These are phyloP conservation scores for Dalbergia cochinchinensis DNA, from an alignment of 306 rosid species.

Conservation along the genomic window DNA sequence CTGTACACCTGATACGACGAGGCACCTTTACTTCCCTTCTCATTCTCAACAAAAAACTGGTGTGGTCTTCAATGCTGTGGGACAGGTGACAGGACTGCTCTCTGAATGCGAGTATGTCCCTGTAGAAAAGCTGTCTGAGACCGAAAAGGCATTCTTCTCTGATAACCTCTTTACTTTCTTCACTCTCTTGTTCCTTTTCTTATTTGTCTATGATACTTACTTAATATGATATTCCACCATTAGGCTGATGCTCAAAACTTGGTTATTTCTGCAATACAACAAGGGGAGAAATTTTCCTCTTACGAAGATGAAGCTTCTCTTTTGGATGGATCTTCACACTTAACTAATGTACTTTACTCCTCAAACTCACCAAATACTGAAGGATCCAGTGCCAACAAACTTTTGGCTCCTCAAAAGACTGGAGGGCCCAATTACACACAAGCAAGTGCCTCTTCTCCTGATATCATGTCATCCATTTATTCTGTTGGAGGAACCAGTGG, in stretches of 20 bases:
- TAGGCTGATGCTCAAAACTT: constrained; percentile 80
- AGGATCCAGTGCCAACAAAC: constrained; percentile 70
- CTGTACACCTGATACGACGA: constrained; percentile 66
- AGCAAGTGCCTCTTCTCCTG: constrained; percentile 73
- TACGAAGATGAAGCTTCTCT: constrained; percentile 77
- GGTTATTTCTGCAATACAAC: constrained; percentile 71
- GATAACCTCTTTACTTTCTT: constrained; percentile 34
- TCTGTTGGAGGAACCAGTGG: constrained; percentile 65
- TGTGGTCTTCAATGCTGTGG: constrained; percentile 88
- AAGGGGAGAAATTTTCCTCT: constrained; percentile 58
- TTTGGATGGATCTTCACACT: constrained; percentile 55
- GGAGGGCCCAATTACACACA: constrained; percentile 69
- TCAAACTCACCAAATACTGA: constrained; percentile 68
- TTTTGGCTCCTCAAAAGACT: constrained; percentile 64
- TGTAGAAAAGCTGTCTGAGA: constrained; percentile 78
- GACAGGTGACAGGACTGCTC: constrained; percentile 79
- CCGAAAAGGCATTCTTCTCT: constrained; percentile 75
- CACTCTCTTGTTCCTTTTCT: constrained; percentile 22
- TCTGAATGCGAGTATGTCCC: constrained; percentile 71
- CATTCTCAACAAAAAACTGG: constrained; percentile 69
- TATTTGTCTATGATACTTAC: constrained; percentile 34
- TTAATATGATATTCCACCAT: constrained; percentile 40
- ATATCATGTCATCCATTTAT: constrained; percentile 79
- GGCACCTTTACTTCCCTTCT: constrained; percentile 59
- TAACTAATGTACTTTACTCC: constrained; percentile 54